Percentiles rank a stretch among this genome's conserved stretches.
Evolutionary conservation across 2,329 filamentous ascomycete genomes (phyloP).

Genomic region (Didymella arachidicola): DNA sequence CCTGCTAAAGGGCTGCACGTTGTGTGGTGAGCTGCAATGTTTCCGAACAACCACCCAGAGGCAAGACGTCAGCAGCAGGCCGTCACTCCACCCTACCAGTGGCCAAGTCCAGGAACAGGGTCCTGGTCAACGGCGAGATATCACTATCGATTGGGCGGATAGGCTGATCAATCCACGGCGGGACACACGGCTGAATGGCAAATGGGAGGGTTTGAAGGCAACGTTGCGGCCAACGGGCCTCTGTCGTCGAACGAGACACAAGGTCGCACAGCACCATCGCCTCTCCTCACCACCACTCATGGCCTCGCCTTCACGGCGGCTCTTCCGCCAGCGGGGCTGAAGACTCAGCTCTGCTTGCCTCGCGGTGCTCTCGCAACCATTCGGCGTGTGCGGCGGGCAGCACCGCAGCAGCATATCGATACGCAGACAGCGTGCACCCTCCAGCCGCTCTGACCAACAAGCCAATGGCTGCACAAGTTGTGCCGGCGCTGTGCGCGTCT

Average conservation of each 20-base stretch:
- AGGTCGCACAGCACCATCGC: conserved; percentile 23
- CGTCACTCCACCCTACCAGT: conserved; percentile 27
- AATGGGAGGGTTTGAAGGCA: conserved; percentile 28
- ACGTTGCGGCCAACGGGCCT: conserved; percentile 22
- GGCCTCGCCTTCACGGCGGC: conserved; percentile 20
- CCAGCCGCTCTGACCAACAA: conserved; percentile 17
- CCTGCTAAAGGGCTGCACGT: conserved; percentile 26
- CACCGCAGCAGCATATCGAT: conserved; percentile 29
- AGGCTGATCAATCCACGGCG: conserved; percentile 39
- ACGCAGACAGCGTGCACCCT: conserved; percentile 22
- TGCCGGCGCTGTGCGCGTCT: conserved; percentile 43
- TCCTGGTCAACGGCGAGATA: conserved; percentile 42
- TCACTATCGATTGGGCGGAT: conserved; percentile 53
- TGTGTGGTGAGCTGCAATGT: conserved; percentile 40
- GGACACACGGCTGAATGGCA: conserved; percentile 36
- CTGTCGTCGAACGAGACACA: conserved; percentile 40
- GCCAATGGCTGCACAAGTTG: conserved; percentile 34
- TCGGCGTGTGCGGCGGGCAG: conserved; percentile 32
- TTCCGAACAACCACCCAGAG: conserved; percentile 46
- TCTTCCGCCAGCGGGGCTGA: conserved; percentile 24
- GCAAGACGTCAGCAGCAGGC: conserved; percentile 38
- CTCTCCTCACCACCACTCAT: conserved; percentile 15
- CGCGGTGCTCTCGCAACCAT: conserved; percentile 20
- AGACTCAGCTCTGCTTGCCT: conserved; percentile 18
- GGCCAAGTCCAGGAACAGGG: conserved; percentile 40